Base-by-base conservation (phyloP, 208 protist genomes). In the Leishmania martiniquensis region DNA sequence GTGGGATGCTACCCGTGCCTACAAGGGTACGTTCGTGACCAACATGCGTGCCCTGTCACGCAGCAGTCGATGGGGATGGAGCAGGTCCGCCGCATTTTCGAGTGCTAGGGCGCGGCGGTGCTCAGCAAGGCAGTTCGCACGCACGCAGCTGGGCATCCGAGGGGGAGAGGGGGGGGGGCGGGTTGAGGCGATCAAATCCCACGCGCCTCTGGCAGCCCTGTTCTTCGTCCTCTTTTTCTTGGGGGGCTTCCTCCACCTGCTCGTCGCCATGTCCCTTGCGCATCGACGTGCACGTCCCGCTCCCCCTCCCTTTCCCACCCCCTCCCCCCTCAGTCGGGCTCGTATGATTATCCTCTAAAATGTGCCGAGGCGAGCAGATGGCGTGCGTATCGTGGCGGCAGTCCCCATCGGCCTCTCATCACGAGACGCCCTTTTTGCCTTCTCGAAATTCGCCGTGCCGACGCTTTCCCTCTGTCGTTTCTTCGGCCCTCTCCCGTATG, bases 1-100 rank as follows among this genome's bases (percentile, higher is more conserved):
- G 83, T 97, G 25, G 87, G 93, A 17, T 97, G 93, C 85, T 97
- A 97, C 73, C 90, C 91, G 39, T 97, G 93, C 75, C 80, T 97
- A 55, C 81, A 86, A 51, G 69, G 63, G 25, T 70, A 89, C 81
- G 73, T 92, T 15, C 80, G 80, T n/a, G 85, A 89, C 44, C 76
- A 91, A 34, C 81, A 84, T 15, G 60, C 22, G 49, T 95, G 93
- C 67, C 93, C 93, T 0, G 89, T 95, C 60, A 94, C 91, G 49
- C 55, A 80, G 1, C 72, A 84, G 51, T 75, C 74, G 17, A 84
- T 87, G 39, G 83, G 84, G 7, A 76, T 87, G 39, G 89, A 92
- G 54, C 86, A 91, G 72, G 84, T 97, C 52, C 89, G 93, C 20
- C 91, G 93, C 20, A 78, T 96, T 42, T 96, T 93, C 76, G 93